These are phyloP conservation scores for Tilletia walkeri DNA, from an alignment of 1,284 basidiomycete genomes.

Conservation along the genomic window DNA sequence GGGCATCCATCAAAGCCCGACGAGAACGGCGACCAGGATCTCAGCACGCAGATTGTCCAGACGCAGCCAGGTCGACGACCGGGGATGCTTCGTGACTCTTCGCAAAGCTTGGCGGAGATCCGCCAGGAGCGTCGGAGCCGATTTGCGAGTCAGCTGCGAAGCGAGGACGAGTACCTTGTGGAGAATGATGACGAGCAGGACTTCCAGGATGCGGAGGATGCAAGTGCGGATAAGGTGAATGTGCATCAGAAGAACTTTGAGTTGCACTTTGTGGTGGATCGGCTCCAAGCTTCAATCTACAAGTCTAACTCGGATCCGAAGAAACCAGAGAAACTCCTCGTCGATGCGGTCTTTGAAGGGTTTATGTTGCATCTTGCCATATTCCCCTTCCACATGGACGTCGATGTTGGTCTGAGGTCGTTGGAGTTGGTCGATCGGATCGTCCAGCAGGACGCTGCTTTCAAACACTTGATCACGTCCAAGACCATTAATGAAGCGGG, in stretches of 20 bases:
- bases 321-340: slow-evolving; percentile 70
- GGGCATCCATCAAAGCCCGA: not conserved
- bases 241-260: slow-evolving; percentile 82
- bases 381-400: slow-evolving; percentile 69
- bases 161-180: slow-evolving; percentile 43
- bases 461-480: slow-evolving; percentile 74
- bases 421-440: slow-evolving; percentile 64
- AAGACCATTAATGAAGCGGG: slow-evolving; percentile 56
- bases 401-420: slow-evolving; percentile 74
- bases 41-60: slow-evolving; percentile 1
- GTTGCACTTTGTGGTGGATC: slow-evolving; percentile 83
- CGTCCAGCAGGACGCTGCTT: slow-evolving; percentile 63
- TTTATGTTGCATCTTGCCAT: slow-evolving; percentile 61
- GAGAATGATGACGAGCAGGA: slow-evolving; percentile 45
- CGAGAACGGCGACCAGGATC: not conserved
- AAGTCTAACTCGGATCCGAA: slow-evolving; percentile 63
- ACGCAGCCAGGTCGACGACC: not conserved
- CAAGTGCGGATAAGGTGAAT: slow-evolving; percentile 57
- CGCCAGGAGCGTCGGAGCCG: slow-evolving; percentile 36
- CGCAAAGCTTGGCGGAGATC: slow-evolving; percentile 5
- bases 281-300: slow-evolving; percentile 77
- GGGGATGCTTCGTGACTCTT: slow-evolving; percentile 11
- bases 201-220: slow-evolving; percentile 48
- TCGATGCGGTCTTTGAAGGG: slow-evolving; percentile 74
- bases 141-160: slow-evolving; percentile 44